Evolutionary conservation across 2,329 filamentous ascomycete species (phyloP).

Genomic region (Penicillium nordicum): DNA sequence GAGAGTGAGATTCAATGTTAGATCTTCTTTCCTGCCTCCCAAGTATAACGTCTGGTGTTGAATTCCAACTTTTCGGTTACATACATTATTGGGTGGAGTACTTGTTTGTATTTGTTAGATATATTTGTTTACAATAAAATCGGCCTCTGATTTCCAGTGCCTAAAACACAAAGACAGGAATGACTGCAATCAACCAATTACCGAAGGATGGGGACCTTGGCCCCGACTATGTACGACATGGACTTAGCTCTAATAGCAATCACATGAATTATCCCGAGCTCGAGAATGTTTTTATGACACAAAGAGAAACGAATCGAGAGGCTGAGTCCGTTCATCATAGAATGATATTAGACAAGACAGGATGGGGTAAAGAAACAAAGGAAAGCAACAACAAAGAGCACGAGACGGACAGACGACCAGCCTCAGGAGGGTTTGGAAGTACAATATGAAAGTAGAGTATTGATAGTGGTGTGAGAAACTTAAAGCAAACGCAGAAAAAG

Average conservation of each 20-base stretch:
- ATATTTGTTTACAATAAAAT: not conserved
- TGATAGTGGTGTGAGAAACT: constrained; percentile 15
- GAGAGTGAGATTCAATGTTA: constrained; percentile 66
- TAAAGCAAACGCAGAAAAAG: constrained; percentile 19
- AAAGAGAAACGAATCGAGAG: constrained; percentile 20
- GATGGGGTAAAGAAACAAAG: constrained; percentile 11
- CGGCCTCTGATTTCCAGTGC: not conserved
- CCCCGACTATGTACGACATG: not conserved
- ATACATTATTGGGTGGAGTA: not conserved
- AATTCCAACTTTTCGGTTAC: not conserved
- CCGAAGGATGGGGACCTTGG: not conserved
- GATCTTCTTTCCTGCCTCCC: constrained; percentile 1
- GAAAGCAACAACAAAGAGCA: constrained; percentile 8
- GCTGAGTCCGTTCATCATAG: constrained; percentile 25
- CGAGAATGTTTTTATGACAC: constrained; percentile 19
- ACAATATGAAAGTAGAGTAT: constrained; percentile 16
- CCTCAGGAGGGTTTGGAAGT: constrained; percentile 1
- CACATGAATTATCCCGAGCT: constrained; percentile 13
- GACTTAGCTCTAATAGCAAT: constrained; percentile 2
- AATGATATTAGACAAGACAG: constrained; percentile 26
- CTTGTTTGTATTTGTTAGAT: not conserved
- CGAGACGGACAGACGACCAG: not conserved
- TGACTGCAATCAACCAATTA: not conserved
- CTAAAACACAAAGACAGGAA: not conserved
- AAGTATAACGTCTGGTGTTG: constrained; percentile 1